Percentiles rank a stretch among this genome's conserved stretches.
Evolutionary conservation across 352 stramenopile species (phyloP).

Genomic region (Globisporangium apiculatum): DNA sequence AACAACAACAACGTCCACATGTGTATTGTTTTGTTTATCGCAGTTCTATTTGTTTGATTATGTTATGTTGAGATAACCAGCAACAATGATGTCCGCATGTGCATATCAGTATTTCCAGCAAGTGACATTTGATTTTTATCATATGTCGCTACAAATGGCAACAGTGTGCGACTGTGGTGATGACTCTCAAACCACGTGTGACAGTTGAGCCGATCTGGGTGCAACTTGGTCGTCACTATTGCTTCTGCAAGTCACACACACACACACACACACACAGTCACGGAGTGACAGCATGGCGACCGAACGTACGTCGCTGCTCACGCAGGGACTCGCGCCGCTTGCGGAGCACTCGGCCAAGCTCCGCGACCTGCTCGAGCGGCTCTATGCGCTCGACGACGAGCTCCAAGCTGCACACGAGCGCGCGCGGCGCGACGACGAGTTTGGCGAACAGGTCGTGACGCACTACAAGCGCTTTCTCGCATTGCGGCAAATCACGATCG

Average conservation of each 20-base stretch:
- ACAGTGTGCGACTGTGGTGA: too few species aligned
- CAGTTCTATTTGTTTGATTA: too few species aligned
- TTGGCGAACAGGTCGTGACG: conserved; percentile 52
- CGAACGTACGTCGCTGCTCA: conserved; percentile 31
- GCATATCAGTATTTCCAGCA: too few species aligned
- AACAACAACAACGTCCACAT: too few species aligned
- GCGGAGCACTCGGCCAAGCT: conserved; percentile 19
- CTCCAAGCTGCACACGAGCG: conserved; percentile 44
- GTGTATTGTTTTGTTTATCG: too few species aligned
- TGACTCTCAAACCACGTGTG: too few species aligned
- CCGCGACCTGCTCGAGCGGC: conserved; percentile 22
- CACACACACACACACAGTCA: too few species aligned
- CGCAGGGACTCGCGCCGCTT: conserved; percentile 35
- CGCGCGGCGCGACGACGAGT: conserved; percentile 56
- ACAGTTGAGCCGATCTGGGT: not conserved
- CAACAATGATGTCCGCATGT: too few species aligned
- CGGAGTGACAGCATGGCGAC: conserved; percentile 2
- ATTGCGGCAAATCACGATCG: conserved; percentile 41
- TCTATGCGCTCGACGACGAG: conserved; percentile 46
- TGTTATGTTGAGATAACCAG: too few species aligned
- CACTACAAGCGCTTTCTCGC: conserved; percentile 50
- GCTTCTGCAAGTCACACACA: too few species aligned
- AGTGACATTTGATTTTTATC: too few species aligned
- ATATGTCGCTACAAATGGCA: too few species aligned
- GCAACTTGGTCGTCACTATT: not conserved